Base-by-base conservation (phyloP, 176 grass and related monocot genomes). In the Microstegium vimineum region DNA sequence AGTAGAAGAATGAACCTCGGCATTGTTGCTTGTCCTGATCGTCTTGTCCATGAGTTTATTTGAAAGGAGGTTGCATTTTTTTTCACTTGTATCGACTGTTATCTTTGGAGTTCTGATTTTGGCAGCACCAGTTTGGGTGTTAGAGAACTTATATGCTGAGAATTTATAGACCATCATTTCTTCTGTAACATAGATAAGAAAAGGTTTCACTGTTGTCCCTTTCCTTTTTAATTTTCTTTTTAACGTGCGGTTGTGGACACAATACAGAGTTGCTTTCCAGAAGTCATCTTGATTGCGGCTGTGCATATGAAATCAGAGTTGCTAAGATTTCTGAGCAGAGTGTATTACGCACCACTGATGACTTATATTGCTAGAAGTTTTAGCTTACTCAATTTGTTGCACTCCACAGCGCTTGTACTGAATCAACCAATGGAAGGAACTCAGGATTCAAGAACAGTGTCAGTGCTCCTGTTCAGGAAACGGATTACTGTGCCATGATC, bases 1-100 rank as follows among this genome's bases (percentile, higher is more conserved):
- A 23, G 83, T 41, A 37, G 72, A 78, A 86, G 78, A 60, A 73
- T 59, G 65, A 82, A 71, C 36, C 22, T 45, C 40, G 7, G 35
- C 35, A 20, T 59, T 15, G 38, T 81, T 63, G 25, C 15, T 63
- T 82, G 46, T 35, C 10, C 33, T 10, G 17, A 56, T 62, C 13
- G 34, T 31, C 0, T 70, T 80, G 31, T 33, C 47, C 31, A 15
- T 75, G 70, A 28, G 64, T 63, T 76, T 81, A 22, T 70, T 64
- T 25, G 43, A 67, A 76, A 90, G 66, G 30, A 71, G 63, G 15
- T 15, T 52, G 36, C 16, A 64, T 57, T 54, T 23, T 51, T 25
- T 60, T 51, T 78, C 20, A 51, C 67, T 11, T 86, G 79, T 78
- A 83, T 67, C 6, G 14, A 67, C n/a, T 25, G 62, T 70, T 51